Conservation (phyloP, 208 protist genomes). For the Crithidia acanthocephali region DNA sequence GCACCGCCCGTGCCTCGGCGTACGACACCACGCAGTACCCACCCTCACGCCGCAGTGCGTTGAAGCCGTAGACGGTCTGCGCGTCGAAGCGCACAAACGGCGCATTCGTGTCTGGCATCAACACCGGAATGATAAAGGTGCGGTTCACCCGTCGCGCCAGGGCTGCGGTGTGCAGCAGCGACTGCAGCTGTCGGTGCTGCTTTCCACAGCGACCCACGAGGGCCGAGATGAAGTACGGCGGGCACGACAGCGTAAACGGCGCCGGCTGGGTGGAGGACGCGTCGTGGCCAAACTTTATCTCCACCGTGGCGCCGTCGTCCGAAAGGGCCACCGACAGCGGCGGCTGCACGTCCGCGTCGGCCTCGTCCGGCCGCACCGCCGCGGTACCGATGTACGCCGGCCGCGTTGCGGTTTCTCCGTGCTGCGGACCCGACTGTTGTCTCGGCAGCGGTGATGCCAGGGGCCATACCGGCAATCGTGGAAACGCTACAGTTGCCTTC, state of each 20-base stretch:
- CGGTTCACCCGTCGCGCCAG: conserved; percentile 9
- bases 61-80: conserved; percentile 23
- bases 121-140: conserved; percentile 12
- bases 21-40: conserved; percentile 20
- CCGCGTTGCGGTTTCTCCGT: neutral
- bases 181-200: conserved; percentile 26
- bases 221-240: conserved; percentile 17
- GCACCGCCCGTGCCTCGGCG: conserved; percentile 13
- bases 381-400: conserved; percentile 23
- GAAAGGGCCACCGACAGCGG: conserved; percentile 2
- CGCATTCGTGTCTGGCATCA: conserved; percentile 1
- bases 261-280: neutral
- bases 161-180: conserved; percentile 16
- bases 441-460: neutral
- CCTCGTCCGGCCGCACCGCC: conserved; percentile 5
- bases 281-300: conserved; percentile 9
- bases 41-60: conserved; percentile 21
- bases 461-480: conserved; percentile 23
- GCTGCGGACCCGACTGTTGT: neutral
- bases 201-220: conserved; percentile 22
- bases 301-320: neutral
- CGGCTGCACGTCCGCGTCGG: conserved; percentile 12
- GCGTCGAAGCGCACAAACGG: conserved; percentile 3
- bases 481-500: neutral
- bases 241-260: conserved; percentile 7